These are phyloP conservation scores for Lodderomyces elongisporus DNA, from an alignment of 1,139 yeast species.

Conservation along the genomic window DNA sequence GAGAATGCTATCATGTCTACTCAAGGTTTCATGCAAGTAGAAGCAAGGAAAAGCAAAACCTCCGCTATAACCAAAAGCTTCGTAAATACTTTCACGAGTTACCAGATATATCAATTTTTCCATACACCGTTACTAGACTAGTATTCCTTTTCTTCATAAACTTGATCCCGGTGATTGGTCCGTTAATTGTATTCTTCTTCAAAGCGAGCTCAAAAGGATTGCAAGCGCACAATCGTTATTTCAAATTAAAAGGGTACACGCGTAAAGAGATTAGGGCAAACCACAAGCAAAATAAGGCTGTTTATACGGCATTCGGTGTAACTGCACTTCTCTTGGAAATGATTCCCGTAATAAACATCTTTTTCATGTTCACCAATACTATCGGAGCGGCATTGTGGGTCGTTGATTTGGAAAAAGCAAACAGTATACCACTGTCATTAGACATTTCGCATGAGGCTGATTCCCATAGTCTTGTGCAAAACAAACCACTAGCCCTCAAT, in stretches of 20 bases:
- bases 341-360: conserved; percentile 55
- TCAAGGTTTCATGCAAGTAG: conserved; percentile 12
- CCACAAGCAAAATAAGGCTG: conserved; percentile 26
- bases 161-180: conserved; percentile 60
- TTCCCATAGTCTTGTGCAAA: too few relatives aligned
- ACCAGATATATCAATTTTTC: conserved; percentile 22
- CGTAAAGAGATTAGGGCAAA: conserved; percentile 30
- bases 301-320: conserved; percentile 52
- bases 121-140: conserved; percentile 24
- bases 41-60: background rate
- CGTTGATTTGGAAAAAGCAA: conserved; percentile 23
- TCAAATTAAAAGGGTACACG: conserved; percentile 51
- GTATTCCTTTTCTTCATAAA: conserved; percentile 33
- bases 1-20: conserved; percentile 40
- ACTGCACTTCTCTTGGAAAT: conserved; percentile 54
- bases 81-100: conserved; percentile 18
- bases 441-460: background rate
- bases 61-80: conserved; percentile 14
- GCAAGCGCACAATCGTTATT: conserved; percentile 55
- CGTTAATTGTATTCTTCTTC: conserved; percentile 46
- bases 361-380: conserved; percentile 62
- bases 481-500: background rate
- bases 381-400: conserved; percentile 78
- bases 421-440: background rate
- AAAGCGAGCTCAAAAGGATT: conserved; percentile 59